Percentiles rank a stretch among this genome's conserved stretches.
Conservation (phyloP, 139 green algal species). For the Penium margaritaceum region DNA sequence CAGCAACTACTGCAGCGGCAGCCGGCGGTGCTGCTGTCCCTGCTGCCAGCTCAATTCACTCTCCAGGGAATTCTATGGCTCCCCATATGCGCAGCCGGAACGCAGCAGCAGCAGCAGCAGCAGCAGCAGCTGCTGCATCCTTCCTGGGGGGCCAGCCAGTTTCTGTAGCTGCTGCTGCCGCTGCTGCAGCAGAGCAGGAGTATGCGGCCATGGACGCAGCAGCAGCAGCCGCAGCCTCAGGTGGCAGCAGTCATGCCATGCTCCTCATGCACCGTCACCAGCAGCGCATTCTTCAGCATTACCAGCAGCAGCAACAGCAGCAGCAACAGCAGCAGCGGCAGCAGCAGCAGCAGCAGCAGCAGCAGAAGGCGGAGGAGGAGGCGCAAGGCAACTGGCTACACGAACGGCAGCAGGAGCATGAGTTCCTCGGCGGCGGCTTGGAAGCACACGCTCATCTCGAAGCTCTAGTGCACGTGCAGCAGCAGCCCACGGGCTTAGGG, state of each 20-base stretch:
- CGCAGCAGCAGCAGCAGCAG: too few relatives aligned
- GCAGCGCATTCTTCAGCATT: not conserved
- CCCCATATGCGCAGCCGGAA: too few relatives aligned
- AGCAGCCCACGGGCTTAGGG: too few relatives aligned
- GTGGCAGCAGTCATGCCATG: not conserved
- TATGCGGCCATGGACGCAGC: not conserved
- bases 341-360: slow-evolving; percentile 1
- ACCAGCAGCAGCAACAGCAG: not conserved
- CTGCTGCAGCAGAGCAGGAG: not conserved
- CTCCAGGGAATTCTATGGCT: too few relatives aligned
- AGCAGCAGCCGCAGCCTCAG: not conserved
- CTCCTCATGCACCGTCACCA: not conserved
- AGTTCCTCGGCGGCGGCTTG: too few relatives aligned
- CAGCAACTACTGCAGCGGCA: not conserved
- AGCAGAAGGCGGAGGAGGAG: not conserved
- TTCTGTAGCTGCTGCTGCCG: not conserved
- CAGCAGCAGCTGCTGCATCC: not conserved
- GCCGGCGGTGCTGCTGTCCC: too few relatives aligned
- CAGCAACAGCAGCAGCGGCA: not conserved
- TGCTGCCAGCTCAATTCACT: too few relatives aligned
- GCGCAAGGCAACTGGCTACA: not conserved
- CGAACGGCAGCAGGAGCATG: not conserved
- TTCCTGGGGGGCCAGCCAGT: not conserved
- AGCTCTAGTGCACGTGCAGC: too few relatives aligned
- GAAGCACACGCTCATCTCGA: too few relatives aligned